phyloP scores from a whole-genome alignment of 208 protist genomes.

The Lotmaria passim region DNA sequence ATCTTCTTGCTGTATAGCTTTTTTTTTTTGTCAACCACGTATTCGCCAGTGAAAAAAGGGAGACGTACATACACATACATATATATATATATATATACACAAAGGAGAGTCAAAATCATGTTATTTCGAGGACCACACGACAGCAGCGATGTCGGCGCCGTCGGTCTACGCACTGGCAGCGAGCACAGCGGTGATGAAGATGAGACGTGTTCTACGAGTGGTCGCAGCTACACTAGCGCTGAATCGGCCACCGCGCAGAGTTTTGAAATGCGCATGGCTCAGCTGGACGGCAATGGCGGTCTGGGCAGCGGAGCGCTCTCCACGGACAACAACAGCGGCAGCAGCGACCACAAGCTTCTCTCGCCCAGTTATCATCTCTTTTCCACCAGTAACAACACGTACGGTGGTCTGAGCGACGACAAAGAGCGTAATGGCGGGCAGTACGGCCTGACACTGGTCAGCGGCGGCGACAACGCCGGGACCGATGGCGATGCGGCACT shows the following conservation, averaged over 20 bases:
- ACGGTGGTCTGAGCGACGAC: not conserved
- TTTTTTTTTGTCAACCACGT: too few species aligned
- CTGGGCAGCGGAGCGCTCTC: constrained; percentile 1
- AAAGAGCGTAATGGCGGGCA: constrained; percentile 4
- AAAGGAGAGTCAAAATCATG: constrained; percentile 15
- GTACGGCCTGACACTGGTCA: constrained; percentile 12
- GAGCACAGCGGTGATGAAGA: constrained; percentile 29
- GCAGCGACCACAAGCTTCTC: constrained; percentile 12
- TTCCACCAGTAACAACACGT: not conserved
- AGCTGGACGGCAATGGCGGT: constrained; percentile 17
- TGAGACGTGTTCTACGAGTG: constrained; percentile 26
- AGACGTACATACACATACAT: too few species aligned
- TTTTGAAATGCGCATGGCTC: constrained; percentile 51
- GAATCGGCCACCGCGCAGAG: constrained; percentile 34
- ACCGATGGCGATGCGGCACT: not conserved
- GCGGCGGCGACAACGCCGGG: not conserved
- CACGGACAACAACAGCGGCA: not conserved
- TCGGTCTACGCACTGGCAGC: constrained; percentile 13
- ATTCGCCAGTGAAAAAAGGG: too few species aligned
- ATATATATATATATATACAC: not conserved
- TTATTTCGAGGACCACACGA: constrained; percentile 37
- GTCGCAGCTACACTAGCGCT: constrained; percentile 45
- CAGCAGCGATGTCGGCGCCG: constrained; percentile 18
- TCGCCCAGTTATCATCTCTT: constrained; percentile 31
- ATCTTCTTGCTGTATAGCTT: not conserved